phyloP scores from a whole-genome alignment of 805 yeast genomes.

The Metschnikowia gruessii region DNA sequence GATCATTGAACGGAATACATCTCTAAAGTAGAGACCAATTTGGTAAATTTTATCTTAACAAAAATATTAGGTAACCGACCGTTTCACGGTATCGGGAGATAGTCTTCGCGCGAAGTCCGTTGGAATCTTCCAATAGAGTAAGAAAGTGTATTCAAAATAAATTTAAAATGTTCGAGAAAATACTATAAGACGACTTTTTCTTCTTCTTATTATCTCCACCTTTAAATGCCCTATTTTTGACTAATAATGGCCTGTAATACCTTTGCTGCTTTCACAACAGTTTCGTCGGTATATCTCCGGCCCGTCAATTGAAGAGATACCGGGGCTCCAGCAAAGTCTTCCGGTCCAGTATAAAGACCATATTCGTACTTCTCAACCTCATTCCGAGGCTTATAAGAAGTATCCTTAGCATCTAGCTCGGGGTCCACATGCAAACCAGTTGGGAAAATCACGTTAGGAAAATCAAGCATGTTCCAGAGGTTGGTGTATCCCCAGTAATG shows the following conservation, averaged over 20 bases:
- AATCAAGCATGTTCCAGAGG: constrained; percentile 21
- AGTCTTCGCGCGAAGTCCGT: too few relatives aligned
- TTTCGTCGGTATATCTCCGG: constrained; percentile 20
- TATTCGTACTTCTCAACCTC: constrained; percentile 22
- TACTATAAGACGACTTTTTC: too few relatives aligned
- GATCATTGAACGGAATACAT: too few relatives aligned
- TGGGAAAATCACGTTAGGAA: constrained; percentile 22
- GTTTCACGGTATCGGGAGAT: too few relatives aligned
- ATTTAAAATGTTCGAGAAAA: too few relatives aligned
- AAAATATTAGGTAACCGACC: too few relatives aligned
- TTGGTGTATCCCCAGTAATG: constrained; percentile 22
- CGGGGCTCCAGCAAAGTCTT: constrained; percentile 18
- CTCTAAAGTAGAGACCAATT: too few relatives aligned
- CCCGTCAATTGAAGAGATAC: constrained; percentile 22
- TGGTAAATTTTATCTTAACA: too few relatives aligned
- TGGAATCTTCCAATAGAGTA: too few relatives aligned
- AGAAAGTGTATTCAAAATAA: too few relatives aligned
- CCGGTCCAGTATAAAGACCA: constrained; percentile 20
- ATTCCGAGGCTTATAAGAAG: constrained; percentile 15
- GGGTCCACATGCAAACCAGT: constrained; percentile 20
- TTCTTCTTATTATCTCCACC: too few relatives aligned
- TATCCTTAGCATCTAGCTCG: constrained; percentile 15
- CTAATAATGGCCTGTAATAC: constrained; percentile 17
- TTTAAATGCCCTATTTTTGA: not conserved
- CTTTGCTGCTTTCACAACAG: constrained; percentile 20